A percentile compares a stretch with the other conserved stretches of the same genome.
phyloP scores from a whole-genome alignment of 2,329 filamentous ascomycete species.

The Diaporthe nobilis region DNA sequence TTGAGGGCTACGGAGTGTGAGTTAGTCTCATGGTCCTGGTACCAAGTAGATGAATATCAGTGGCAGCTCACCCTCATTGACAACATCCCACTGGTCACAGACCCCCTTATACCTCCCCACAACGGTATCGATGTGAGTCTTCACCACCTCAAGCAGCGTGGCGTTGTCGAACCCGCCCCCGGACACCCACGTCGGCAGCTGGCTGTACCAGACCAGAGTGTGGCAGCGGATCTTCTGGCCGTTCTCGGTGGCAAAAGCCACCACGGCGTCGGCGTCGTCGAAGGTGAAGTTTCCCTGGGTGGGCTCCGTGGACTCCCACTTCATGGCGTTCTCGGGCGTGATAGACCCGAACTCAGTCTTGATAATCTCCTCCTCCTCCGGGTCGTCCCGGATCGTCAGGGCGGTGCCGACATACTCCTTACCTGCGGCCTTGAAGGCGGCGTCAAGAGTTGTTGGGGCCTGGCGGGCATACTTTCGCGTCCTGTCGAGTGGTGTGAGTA shows the following conservation, averaged over 20 bases:
- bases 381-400: conserved; percentile 67
- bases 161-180: conserved; percentile 62
- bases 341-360: conserved; percentile 69
- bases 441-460: conserved; percentile 42
- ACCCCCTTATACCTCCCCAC: conserved; percentile 60
- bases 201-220: conserved; percentile 61
- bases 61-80: conserved; percentile 60
- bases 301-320: conserved; percentile 72
- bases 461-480: not conserved
- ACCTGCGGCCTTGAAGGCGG: conserved; percentile 47
- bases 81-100: conserved; percentile 67
- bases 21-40: not conserved
- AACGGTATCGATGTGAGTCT: conserved; percentile 65
- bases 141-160: conserved; percentile 65
- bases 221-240: conserved; percentile 68
- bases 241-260: conserved; percentile 56
- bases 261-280: conserved; percentile 63
- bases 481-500: not conserved
- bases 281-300: conserved; percentile 68
- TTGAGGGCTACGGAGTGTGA: conserved; percentile 53
- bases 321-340: conserved; percentile 64
- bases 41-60: not conserved
- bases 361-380: conserved; percentile 64
- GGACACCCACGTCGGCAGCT: conserved; percentile 67
- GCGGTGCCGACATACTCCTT: conserved; percentile 69